Evolutionary conservation across 768 basidiomycete genomes (phyloP), one percentile per base, ranked within the genome.

Genomic region (Lactarius tabidus): DNA sequence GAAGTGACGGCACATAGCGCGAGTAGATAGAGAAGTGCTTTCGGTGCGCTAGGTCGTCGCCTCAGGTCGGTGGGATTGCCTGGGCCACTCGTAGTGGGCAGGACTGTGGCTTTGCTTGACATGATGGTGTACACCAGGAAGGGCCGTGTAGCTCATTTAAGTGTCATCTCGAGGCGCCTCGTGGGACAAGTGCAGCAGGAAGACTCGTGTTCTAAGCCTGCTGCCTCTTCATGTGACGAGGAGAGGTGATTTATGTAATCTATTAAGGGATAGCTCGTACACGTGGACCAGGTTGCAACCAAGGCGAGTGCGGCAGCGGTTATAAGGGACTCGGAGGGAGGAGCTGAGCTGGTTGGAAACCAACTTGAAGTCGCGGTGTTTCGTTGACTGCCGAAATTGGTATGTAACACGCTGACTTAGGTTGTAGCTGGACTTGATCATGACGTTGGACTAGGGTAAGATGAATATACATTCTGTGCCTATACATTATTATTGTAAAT

Each of bases 151-250:
- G 41, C 33, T 20, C 60, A 54, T 62, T 62, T 57, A 58, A 43
- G 60, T 20, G 8, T 39, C 65, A 62, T 43, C 26, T 26, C 33
- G 38, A 59, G 61, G 58, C 26, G 65, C 65, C 60, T 62, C 65
- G 43, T 62, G 65, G 60, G n/a, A 4, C 52, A 55, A 38, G 29
- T 33, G 65, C 60, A 58, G 65, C 65, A 54, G 52, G 29, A 57
- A 39, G 48, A 17, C 57, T 52, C 63, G 57, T 59, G 64, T 41
- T 39, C n/a, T 2, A 20, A 53, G 45, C 45, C 45, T 48, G 45
- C 8, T 26, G 12, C 20, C 18, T 6, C 17, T n/a, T n/a, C 39
- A 36, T 33, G 26, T 43, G 43, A 48, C n/a, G n/a, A 36, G 41
- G 17, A 39, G n/a, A 33, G 3, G 6, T 45, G 28, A 38, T 57